Evolutionary conservation across 2,329 filamentous ascomycete species (phyloP), one percentile per base, ranked within the genome.

Genomic region (Zymoseptoria pseudotritici): DNA sequence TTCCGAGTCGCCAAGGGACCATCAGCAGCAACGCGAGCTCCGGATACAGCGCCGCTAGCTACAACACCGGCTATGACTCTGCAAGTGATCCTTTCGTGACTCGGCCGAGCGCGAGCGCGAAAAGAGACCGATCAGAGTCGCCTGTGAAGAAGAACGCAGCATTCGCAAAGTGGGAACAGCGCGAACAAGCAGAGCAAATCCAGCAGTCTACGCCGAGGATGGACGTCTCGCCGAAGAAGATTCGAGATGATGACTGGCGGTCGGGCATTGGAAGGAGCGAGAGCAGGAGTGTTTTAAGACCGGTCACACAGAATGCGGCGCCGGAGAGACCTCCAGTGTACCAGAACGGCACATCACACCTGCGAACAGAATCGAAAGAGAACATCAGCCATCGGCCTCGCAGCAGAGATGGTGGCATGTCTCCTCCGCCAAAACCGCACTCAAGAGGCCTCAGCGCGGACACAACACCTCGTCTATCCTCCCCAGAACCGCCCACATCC

Each of bases 71-170:
- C 55, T 67, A 68, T 60, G 69, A 71, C 52, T 61, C 65, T 5
- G 53, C 63, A 22, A 66, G 58, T 59, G 71, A 73, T 61, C 69
- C 71, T 2, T 72, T 72, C 61, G 54, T 72, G 58, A 67, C 61
- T 24, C 65, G 66, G 36, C 60, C 65, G n/a, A 59, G 65, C 54
- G 63, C 65, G n/a, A 59, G 65, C 54, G 63, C 66, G 49, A 71
- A 72, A 64, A 61, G 71, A 53, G 69, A 71, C 17, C 66, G 71
- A n/a, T 70, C 69, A 50, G 70, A 72, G 59, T 72, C 70, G 60
- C 71, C 71, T 1, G 71, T 73, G 26, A 73, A 73, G 68, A 72
- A 72, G 63, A 72, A 69, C 65, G 63, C 71, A 63, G 72, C 70
- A 3, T 72, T 73, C 26, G 59, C 72, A 22, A 68, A 71, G 65